A percentile compares a stretch with the other conserved stretches of the same genome.
Evolutionary conservation across 139 green algal species (phyloP).

Genomic region (Chloropicon primus): DNA sequence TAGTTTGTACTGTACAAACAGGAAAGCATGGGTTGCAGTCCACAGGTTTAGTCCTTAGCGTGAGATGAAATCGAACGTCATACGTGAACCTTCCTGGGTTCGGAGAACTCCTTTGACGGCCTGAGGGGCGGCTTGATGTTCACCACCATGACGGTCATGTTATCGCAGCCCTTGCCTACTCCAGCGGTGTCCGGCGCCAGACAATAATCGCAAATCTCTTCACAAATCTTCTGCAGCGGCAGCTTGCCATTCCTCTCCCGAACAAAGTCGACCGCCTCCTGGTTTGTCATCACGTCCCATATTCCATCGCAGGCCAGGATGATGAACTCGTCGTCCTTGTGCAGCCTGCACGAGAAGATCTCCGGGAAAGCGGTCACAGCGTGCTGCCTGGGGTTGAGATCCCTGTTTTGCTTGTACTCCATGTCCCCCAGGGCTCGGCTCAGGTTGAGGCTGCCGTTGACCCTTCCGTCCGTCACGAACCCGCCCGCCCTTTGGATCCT

Average conservation of each 20-base stretch:
- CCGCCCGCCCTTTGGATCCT: constrained; percentile 71
- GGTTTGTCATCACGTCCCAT: constrained; percentile 62
- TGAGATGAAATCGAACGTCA: too few species aligned
- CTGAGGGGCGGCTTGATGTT: constrained; percentile 16
- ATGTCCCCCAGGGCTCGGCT: constrained; percentile 89
- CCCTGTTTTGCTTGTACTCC: constrained; percentile 65
- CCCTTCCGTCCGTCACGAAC: constrained; percentile 56
- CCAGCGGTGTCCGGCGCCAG: constrained; percentile 60
- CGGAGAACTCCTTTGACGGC: not conserved
- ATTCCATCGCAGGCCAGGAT: constrained; percentile 84
- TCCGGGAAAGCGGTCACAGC: constrained; percentile 57
- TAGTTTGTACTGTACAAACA: too few species aligned
- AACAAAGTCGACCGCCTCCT: constrained; percentile 79
- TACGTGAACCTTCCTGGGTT: not conserved
- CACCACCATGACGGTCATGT: constrained; percentile 61
- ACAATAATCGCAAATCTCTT: constrained; percentile 72
- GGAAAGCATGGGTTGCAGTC: too few species aligned
- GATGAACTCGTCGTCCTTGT: constrained; percentile 55
- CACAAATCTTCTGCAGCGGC: constrained; percentile 26
- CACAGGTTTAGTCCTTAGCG: too few species aligned
- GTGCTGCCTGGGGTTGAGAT: constrained; percentile 35
- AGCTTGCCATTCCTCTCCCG: constrained; percentile 9
- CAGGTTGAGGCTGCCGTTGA: constrained; percentile 93
- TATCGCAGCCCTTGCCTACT: constrained; percentile 81
- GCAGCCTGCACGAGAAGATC: constrained; percentile 25